These are phyloP conservation scores for Talaromyces ruber DNA, from an alignment of 495 filamentous ascomycete genomes.

Conservation along the genomic window DNA sequence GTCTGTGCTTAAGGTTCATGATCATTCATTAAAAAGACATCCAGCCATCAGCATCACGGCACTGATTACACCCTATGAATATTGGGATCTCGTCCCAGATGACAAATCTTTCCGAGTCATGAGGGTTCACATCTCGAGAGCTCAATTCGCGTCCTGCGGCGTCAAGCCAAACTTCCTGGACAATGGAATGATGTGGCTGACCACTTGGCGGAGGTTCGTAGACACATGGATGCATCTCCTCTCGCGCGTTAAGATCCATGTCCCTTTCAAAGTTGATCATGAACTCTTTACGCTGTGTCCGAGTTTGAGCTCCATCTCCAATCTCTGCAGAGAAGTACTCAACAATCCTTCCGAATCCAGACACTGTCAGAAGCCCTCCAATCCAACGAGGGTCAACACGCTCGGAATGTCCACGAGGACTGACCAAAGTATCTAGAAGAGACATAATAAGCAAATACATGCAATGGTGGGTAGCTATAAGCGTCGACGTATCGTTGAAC, in stretches of 20 bases:
- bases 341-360: constrained; percentile 32
- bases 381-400: constrained; percentile 35
- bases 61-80: constrained; percentile 28
- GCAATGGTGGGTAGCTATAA: constrained; percentile 39
- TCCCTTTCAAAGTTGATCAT: constrained; percentile 39
- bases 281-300: constrained; percentile 36
- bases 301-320: constrained; percentile 33
- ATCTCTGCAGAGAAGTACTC: constrained; percentile 41
- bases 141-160: constrained; percentile 24
- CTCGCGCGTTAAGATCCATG: constrained; percentile 25
- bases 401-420: constrained; percentile 20
- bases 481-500: constrained; percentile 32
- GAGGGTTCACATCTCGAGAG: constrained; percentile 19
- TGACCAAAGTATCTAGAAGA: constrained; percentile 22
- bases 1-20: too few relatives aligned
- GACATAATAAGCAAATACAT: constrained; percentile 34
- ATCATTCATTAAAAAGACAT: constrained; percentile 14
- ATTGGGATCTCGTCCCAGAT: constrained; percentile 27
- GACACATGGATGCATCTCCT: constrained; percentile 31
- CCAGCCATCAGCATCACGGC: constrained; percentile 24
- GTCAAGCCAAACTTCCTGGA: constrained; percentile 36
- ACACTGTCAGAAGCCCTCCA: constrained; percentile 31
- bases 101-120: constrained; percentile 25
- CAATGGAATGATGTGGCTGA: constrained; percentile 24
- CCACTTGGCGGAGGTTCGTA: constrained; percentile 23